Conservation (phyloP, 768 basidiomycete species). For the Amylocystis lapponica region DNA sequence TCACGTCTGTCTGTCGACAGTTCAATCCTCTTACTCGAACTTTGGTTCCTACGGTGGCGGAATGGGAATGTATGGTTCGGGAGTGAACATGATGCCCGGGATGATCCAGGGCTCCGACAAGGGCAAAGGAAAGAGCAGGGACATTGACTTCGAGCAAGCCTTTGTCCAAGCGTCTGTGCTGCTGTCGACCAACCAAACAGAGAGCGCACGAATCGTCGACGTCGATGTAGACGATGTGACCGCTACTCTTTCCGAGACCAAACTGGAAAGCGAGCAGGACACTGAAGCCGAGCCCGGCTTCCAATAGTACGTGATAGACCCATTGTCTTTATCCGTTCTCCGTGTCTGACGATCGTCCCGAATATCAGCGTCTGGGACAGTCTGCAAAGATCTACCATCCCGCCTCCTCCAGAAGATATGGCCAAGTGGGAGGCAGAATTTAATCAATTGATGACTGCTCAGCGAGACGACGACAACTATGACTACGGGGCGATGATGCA, state of each 20-base stretch:
- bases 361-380: slow-evolving; percentile 54
- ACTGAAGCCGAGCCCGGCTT: slow-evolving; percentile 33
- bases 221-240: slow-evolving; percentile 38
- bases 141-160: slow-evolving; percentile 81
- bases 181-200: slow-evolving; percentile 34
- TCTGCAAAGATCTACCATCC: slow-evolving; percentile 50
- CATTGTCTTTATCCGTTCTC: too few species aligned
- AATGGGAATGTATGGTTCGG: slow-evolving; percentile 19
- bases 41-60: slow-evolving; percentile 25
- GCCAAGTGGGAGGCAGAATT: slow-evolving; percentile 83
- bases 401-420: slow-evolving; percentile 56
- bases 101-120: slow-evolving; percentile 31
- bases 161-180: slow-evolving; percentile 65
- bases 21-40: slow-evolving; percentile 16
- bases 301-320: slow-evolving; percentile 48
- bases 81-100: neutral
- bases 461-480: slow-evolving; percentile 54
- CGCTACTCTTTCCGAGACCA: slow-evolving; percentile 27
- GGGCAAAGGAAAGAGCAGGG: slow-evolving; percentile 76
- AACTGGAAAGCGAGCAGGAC: slow-evolving; percentile 12
- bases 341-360: slow-evolving; percentile 6
- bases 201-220: slow-evolving; percentile 49
- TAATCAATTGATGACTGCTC: slow-evolving; percentile 65
- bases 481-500: slow-evolving; percentile 60
- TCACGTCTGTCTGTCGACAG: neutral